Conservation (phyloP, 345 rosid species). For the Populus alba region DNA sequence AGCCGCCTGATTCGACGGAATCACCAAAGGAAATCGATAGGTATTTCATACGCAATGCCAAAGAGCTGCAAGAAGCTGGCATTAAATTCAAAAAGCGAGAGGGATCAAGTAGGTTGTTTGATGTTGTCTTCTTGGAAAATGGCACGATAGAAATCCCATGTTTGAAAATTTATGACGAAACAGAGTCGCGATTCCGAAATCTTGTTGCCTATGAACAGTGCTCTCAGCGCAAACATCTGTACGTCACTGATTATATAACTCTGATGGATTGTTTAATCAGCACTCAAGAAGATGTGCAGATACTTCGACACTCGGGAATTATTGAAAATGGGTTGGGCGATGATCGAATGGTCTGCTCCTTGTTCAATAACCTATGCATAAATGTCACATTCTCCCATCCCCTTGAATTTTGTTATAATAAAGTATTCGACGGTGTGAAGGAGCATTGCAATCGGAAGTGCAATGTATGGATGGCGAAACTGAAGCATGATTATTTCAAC, state of each 20-base stretch:
- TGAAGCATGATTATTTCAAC: slow-evolving; percentile 16
- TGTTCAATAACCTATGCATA: slow-evolving; percentile 17
- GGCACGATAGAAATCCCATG: slow-evolving; percentile 18
- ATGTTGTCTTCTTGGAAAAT: slow-evolving; percentile 1
- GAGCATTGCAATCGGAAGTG: background rate
- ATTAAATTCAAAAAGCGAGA: slow-evolving; percentile 1
- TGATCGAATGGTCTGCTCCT: slow-evolving; percentile 12
- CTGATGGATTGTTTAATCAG: slow-evolving; percentile 24
- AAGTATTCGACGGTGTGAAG: background rate
- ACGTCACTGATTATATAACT: slow-evolving; percentile 5
- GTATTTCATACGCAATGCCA: background rate
- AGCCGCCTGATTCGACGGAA: no score
- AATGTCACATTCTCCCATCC: background rate
- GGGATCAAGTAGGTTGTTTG: background rate
- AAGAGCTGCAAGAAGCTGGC: slow-evolving; percentile 25
- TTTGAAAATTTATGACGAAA: background rate
- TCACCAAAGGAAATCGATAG: no score
- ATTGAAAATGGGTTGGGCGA: slow-evolving; percentile 18
- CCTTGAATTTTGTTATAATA: background rate
- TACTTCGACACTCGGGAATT: slow-evolving; percentile 12
- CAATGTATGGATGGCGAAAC: slow-evolving; percentile 12
- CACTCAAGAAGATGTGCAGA: slow-evolving; percentile 18
- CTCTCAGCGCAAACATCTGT: background rate
- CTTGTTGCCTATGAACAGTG: slow-evolving; percentile 27
- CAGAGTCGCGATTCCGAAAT: slow-evolving; percentile 16